Conservation (phyloP, 1,284 basidiomycete species). For the Gomphus bonarii region DNA sequence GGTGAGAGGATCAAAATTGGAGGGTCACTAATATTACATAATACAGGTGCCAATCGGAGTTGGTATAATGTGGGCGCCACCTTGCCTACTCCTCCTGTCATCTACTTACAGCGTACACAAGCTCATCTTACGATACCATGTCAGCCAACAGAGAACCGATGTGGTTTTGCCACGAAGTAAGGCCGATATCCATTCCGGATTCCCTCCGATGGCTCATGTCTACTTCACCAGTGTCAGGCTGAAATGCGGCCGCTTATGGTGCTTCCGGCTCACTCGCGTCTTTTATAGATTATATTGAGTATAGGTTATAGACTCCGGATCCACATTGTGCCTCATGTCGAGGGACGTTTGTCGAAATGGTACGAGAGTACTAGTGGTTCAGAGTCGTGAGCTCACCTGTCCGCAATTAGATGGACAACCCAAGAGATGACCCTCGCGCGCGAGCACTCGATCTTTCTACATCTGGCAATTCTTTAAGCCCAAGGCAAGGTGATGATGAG, state of each 20-base stretch:
- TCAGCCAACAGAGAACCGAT: constrained; percentile 50
- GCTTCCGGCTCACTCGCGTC: constrained; percentile 16
- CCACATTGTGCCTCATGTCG: constrained; percentile 66
- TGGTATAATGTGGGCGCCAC: background rate
- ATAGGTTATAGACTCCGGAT: constrained; percentile 46
- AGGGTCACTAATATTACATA: too few relatives aligned
- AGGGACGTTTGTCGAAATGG: constrained; percentile 68
- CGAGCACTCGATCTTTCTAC: constrained; percentile 25
- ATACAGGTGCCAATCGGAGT: too few relatives aligned
- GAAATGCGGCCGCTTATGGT: constrained; percentile 79
- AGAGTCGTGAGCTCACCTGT: background rate
- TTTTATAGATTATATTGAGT: constrained; percentile 8
- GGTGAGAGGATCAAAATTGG: too few relatives aligned
- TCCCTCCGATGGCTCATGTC: background rate
- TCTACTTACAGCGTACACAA: background rate
- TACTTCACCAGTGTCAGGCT: constrained; percentile 47
- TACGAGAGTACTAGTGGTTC: constrained; percentile 18
- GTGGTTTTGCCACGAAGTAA: constrained; percentile 71
- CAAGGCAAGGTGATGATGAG: background rate
- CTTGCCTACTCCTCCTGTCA: background rate
- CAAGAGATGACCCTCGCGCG: constrained; percentile 57
- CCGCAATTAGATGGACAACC: constrained; percentile 52
- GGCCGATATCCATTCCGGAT: constrained; percentile 14
- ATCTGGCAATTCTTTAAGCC: background rate
- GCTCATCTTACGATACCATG: constrained; percentile 28